phyloP scores from a whole-genome alignment of 2,329 filamentous ascomycete genomes.

The Colletotrichum aenigma region DNA sequence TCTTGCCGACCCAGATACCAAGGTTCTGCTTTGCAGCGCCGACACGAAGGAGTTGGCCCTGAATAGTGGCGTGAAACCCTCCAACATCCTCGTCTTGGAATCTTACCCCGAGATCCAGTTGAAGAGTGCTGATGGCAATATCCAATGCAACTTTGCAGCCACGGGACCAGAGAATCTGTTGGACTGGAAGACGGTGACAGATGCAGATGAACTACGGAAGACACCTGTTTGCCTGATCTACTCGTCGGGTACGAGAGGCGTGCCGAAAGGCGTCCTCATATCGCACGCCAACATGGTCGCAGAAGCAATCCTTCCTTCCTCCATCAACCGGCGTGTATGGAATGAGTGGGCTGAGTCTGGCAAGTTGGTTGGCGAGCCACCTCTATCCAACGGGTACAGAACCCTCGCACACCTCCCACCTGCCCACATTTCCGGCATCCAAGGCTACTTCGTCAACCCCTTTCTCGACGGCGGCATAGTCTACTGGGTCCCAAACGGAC shows the following conservation, averaged over 20 bases:
- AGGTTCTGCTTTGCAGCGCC: background rate
- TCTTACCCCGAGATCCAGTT: background rate
- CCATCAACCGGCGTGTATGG: background rate
- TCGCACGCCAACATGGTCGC: background rate
- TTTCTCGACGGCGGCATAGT: background rate
- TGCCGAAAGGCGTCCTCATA: background rate
- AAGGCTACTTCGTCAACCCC: conserved; percentile 7
- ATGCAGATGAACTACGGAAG: background rate
- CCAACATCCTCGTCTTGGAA: background rate
- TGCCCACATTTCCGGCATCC: background rate
- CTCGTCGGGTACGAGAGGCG: background rate
- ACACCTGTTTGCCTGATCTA: background rate
- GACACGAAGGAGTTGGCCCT: background rate
- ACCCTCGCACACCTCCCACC: conserved; percentile 11
- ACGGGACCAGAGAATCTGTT: background rate
- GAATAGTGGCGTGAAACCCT: background rate
- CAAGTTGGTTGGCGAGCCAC: background rate
- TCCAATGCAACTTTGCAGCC: background rate
- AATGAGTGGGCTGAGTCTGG: background rate
- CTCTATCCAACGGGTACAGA: background rate
- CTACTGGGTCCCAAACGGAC: background rate
- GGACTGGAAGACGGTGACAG: background rate
- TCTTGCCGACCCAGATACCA: background rate
- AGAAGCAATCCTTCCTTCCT: background rate
- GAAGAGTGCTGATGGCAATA: background rate